phyloP scores from a whole-genome alignment of 805 yeast genomes.

The Kuraishia capsulata region DNA sequence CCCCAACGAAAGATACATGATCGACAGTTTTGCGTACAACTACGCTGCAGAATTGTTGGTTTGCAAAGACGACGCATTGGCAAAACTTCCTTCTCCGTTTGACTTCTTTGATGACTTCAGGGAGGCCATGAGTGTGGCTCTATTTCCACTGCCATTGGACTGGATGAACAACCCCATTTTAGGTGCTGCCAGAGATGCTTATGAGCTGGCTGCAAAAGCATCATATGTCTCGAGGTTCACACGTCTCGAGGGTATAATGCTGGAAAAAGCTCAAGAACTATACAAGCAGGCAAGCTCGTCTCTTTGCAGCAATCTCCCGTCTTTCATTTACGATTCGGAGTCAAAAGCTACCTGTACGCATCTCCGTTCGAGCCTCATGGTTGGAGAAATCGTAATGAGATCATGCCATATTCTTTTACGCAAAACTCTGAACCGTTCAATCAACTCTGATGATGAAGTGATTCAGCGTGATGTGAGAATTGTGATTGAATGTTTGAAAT shows the following conservation, averaged over 20 bases:
- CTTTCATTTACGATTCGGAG: not conserved
- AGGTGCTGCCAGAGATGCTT: conserved; percentile 27
- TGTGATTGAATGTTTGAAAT: conserved; percentile 2
- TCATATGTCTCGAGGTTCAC: conserved; percentile 19
- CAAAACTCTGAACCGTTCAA: conserved; percentile 4
- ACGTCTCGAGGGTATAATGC: conserved; percentile 3
- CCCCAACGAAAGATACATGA: conserved; percentile 25
- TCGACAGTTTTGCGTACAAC: conserved; percentile 37
- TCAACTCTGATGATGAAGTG: conserved; percentile 1
- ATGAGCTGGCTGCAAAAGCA: conserved; percentile 25
- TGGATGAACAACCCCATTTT: conserved; percentile 35
- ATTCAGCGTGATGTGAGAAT: conserved; percentile 6
- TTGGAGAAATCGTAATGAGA: conserved; percentile 3
- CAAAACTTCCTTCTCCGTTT: conserved; percentile 31
- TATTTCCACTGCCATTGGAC: conserved; percentile 1
- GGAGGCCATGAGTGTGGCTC: conserved; percentile 14
- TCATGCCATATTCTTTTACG: conserved; percentile 3
- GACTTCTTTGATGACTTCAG: conserved; percentile 19
- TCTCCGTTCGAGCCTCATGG: conserved; percentile 4
- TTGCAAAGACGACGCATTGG: conserved; percentile 18
- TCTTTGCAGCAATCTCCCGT: conserved; percentile 2
- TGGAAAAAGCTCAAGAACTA: not conserved
- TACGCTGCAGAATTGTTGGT: conserved; percentile 26
- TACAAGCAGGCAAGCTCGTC: not conserved
- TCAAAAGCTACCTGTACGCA: not conserved